Base-by-base conservation (phyloP, 169 alveolate genomes). In the Sarcocystis neurona region DNA sequence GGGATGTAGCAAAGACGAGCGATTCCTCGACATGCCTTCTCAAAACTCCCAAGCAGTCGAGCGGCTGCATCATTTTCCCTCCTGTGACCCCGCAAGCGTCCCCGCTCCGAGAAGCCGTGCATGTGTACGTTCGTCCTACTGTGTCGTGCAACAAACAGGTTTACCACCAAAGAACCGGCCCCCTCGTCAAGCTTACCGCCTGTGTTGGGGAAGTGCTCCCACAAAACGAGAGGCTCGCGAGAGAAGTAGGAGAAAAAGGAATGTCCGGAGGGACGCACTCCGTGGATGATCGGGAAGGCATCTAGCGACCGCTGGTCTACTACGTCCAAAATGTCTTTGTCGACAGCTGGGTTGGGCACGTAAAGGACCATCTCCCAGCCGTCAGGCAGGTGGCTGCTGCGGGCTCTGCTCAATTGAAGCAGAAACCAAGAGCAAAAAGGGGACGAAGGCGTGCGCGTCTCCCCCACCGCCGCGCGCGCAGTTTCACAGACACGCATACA, bases 351-450 rank as follows among this genome's bases (percentile, higher is more conserved):
- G 32, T 72, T 44, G 30, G 82, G 82, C 60, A 72, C 18, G 56
- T 72, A 72, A n/a, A 72, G 82, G 34, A 56, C 37, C 82, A 72
- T 72, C 34, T 72, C 58, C 82, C 82, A 72, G 10, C 82, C 82
- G 39, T 15, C 56, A n/a, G 82, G 82, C 10, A 72, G 82, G 58
- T 72, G 46, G 48, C 58, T 27, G 3, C 58, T 56, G 3, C 50
- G n/a, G 32, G 82, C 58, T 32, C 82, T 72, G 82, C 82, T 2
- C 5, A 32, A 6, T 39, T 2, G n/a, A 12, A 23, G 30, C 66
- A 23, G 12, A 15, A 15, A 15, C 66, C 66, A 23, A 12, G 23
- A 53, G 23, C 66, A 23, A 12, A 53, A 15, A 23, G 12, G 23
- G 66, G 30, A 23, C 30, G 30, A 20, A 15, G 43, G 30, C 43